Percentiles rank a stretch among this genome's conserved stretches.
These are phyloP conservation scores for Boletus holoroseus DNA, from an alignment of 1,284 basidiomycete genomes.

Conservation along the genomic window DNA sequence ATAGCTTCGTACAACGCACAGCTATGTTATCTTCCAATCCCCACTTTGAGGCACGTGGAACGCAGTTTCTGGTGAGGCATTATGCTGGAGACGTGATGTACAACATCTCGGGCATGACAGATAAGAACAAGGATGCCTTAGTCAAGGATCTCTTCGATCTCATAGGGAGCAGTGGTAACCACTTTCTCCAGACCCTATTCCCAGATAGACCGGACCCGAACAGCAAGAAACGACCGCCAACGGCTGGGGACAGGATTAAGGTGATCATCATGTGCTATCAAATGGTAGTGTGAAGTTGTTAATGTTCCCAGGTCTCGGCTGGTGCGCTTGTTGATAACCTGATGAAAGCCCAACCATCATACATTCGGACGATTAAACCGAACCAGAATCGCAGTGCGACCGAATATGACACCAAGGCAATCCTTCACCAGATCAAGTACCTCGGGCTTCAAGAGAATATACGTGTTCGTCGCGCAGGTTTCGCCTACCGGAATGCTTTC, in stretches of 20 bases:
- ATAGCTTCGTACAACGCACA: constrained; percentile 92
- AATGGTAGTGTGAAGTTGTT: constrained; percentile 3
- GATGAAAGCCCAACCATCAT: constrained; percentile 94
- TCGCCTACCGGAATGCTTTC: constrained; percentile 96
- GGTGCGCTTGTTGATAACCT: constrained; percentile 93
- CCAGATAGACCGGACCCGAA: constrained; percentile 93
- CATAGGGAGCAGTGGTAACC: constrained; percentile 72
- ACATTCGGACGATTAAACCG: constrained; percentile 99
- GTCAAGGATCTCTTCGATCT: constrained; percentile 94
- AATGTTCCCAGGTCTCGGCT: constrained; percentile 64
- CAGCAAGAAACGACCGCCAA: constrained; percentile 97
- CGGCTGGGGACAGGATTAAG: constrained; percentile 98
- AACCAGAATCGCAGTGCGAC: constrained; percentile 92
- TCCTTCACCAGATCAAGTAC: constrained; percentile 99
- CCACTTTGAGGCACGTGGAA: constrained; percentile 89
- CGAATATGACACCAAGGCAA: constrained; percentile 93
- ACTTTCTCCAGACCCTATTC: constrained; percentile 87
- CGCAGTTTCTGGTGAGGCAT: constrained; percentile 88
- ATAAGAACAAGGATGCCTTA: constrained; percentile 99
- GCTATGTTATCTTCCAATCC: constrained; percentile 76
- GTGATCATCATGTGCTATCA: constrained; percentile 34
- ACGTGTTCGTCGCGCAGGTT: constrained; percentile 92
- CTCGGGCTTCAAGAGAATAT: constrained; percentile 99
- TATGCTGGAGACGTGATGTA: constrained; percentile 99
- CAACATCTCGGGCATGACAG: constrained; percentile 96